Conservation (phyloP, 305 asterid species). For the Fraxinus nigra region DNA sequence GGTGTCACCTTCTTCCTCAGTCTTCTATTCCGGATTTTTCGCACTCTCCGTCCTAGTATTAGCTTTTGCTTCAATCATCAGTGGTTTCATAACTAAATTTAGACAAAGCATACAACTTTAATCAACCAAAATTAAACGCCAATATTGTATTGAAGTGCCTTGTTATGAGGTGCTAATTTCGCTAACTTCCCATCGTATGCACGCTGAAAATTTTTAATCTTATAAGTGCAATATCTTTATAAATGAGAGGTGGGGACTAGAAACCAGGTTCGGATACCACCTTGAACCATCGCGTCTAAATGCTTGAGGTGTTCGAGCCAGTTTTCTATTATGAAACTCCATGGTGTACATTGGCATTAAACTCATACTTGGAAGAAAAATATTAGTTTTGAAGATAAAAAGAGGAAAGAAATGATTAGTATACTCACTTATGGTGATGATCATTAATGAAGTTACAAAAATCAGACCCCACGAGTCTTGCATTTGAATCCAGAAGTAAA, state of each 20-base stretch:
- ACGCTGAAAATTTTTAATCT: too few species aligned
- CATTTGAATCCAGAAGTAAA: constrained; percentile 34
- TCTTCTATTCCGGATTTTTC: constrained; percentile 60
- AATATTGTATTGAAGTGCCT: not conserved
- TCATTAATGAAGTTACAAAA: constrained; percentile 21
- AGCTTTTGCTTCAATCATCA: constrained; percentile 58
- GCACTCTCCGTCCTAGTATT: constrained; percentile 57
- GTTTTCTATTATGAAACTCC: not conserved
- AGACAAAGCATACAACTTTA: not conserved
- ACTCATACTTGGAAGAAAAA: not conserved
- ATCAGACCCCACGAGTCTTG: constrained; percentile 46
- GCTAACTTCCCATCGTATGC: not conserved
- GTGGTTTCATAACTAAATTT: constrained; percentile 44
- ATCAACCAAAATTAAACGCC: not conserved
- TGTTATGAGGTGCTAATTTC: not conserved
- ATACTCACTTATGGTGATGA: constrained; percentile 41
- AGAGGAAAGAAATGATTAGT: not conserved
- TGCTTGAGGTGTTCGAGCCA: not conserved
- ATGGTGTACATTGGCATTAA: not conserved
- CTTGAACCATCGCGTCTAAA: not conserved
- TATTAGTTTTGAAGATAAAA: not conserved
- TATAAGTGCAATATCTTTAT: not conserved
- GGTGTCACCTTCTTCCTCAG: constrained; percentile 57
- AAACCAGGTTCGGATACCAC: not conserved
- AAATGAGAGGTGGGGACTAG: not conserved